Base-by-base conservation (phyloP, 2,329 filamentous ascomycete species). In the Paecilomyces variotii region DNA sequence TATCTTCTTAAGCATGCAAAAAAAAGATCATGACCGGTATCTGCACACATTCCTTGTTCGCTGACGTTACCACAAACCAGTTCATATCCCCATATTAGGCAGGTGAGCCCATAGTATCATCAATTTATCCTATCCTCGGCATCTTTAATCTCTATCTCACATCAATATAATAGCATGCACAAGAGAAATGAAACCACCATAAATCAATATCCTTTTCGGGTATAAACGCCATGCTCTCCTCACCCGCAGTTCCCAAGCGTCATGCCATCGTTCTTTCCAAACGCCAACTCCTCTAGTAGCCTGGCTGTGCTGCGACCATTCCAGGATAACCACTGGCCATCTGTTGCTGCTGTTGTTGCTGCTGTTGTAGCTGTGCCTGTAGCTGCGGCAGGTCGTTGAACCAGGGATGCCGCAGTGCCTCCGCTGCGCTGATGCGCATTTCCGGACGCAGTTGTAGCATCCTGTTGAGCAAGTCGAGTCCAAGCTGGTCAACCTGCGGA, bases 361-460 rank as follows among this genome's bases (percentile, higher is more conserved):
- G 73, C 45, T 75, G 72, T 34, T 72, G 69, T 71, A 70, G 70
- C 62, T 80, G 80, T 59, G 77, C 75, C 67, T 84, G 81, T 56
- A 84, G 74, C 63, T 84, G 81, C 51, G 76, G 77, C 69, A 85
- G 77, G 64, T 84, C 83, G 66, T 85, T 84, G 78, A 99, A 99
- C 94, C 94, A 99, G 0, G 88, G 90, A 72, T 99, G 94, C 65
- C 88, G 83, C 49, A 97, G 80, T 2, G 94, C 92, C 62, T 96
- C 90, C 56, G 87, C 82, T 1, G 94, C 94, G 66, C 89, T 92
- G 70, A 96, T 89, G 57, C 94, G 86, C 75, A 96, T 86, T 76
- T 99, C 94, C 0, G 94, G 94, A 32, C 92, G 85, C 57, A 97
- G 79, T 73, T 97, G 93, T 30, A 99, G 84, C 90, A 99, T 96